These are phyloP conservation scores for Kodamaea sagamina DNA, from an alignment of 805 yeast genomes.

Conservation along the genomic window DNA sequence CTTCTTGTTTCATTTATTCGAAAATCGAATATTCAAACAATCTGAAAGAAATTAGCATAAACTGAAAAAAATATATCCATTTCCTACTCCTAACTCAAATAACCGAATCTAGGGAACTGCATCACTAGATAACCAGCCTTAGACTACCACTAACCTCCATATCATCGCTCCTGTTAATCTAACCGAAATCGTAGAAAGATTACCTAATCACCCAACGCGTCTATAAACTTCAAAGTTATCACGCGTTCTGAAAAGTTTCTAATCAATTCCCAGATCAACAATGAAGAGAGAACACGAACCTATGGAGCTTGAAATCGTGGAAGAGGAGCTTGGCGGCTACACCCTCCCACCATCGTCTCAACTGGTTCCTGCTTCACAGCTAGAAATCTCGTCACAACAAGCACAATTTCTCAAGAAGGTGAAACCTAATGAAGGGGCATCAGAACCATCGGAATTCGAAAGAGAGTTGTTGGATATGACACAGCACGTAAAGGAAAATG, in stretches of 20 bases:
- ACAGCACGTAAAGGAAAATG: constrained; percentile 24
- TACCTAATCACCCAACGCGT: constrained; percentile 1
- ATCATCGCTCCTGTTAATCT: too few relatives aligned
- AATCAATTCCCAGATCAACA: neutral
- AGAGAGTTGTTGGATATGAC: constrained; percentile 41
- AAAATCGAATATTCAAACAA: too few relatives aligned
- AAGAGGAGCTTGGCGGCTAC: neutral
- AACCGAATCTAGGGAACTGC: too few relatives aligned
- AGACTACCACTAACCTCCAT: too few relatives aligned
- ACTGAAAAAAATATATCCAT: too few relatives aligned
- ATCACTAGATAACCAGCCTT: too few relatives aligned
- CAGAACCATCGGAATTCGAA: constrained; percentile 45
- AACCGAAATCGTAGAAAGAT: too few relatives aligned
- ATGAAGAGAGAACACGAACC: constrained; percentile 6
- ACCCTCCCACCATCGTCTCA: neutral
- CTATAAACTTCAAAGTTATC: neutral
- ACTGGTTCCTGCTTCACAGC: constrained; percentile 20
- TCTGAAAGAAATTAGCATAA: too few relatives aligned
- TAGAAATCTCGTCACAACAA: constrained; percentile 32
- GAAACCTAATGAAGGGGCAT: constrained; percentile 14
- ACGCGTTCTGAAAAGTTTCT: constrained; percentile 7
- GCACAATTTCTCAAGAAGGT: constrained; percentile 31
- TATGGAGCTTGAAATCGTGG: neutral
- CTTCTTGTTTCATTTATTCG: too few relatives aligned
- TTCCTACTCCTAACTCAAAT: too few relatives aligned